Evolutionary conservation across 495 filamentous ascomycete species (phyloP), one percentile per base, ranked within the genome.

Genomic region (Aspergillus olivimuriae): DNA sequence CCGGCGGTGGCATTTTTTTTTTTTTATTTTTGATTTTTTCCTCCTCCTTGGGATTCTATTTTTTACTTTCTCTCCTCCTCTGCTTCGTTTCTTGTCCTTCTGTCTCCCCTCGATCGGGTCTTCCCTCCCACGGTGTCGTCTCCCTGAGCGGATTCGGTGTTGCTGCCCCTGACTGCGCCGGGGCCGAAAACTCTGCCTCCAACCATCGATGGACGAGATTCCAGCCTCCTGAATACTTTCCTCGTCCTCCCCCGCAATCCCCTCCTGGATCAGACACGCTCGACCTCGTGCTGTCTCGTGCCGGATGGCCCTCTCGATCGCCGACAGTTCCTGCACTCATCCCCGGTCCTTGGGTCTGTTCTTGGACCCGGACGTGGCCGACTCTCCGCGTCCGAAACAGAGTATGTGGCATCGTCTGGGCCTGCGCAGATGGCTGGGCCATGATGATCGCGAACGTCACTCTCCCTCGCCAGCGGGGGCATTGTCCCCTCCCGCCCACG

Each of bases 341-440:
- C 61, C 58, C 52, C 54, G 60, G 52, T 49, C 50, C 32, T 47
- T 67, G 57, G 63, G 57, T 51, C 47, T 66, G 21, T 55, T 59
- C 34, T 50, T 59, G 41, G 54, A 61, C 34, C 59, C 66, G 35
- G 59, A 69, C 48, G 63, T 63, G 52, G 44, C 37, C 39, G 47
- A 57, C 28, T 43, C 40, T 32, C 54, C 52, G 36, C 58, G 52
- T 41, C 65, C 67, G 36, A 76, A 73, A 47, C 62, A 65, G 57
- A 72, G 71, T 48, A 72, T 75, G 63, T 76, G 70, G 70, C 72
- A 72, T 48, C 61, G 66, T 34, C 52, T 73, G 37, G 68, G 63
- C 20, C 55, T 72, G 24, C 61, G 63, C 44, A 53, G 63, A 65
- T 75, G 62, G 68, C 62, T 73, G 55, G 67, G 67, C 48, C 68